Evolutionary conservation across 805 yeast genomes (phyloP).

Genomic region (Metschnikowia cerradonensis): DNA sequence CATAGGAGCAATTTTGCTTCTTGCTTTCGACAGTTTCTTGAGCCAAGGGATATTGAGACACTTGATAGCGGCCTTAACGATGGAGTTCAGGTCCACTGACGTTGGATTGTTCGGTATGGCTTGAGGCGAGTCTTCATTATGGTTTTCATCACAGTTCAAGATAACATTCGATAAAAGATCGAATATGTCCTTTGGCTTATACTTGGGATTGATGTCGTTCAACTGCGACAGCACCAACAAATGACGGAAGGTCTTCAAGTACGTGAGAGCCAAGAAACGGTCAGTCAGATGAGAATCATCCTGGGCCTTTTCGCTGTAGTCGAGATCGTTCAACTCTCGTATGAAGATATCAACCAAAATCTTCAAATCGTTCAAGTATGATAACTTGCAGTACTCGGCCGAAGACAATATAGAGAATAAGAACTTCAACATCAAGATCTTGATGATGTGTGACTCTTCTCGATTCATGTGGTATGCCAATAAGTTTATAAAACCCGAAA

Average conservation of each 20-base stretch:
- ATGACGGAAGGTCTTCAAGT: constrained; percentile 70
- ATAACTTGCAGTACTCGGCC: constrained; percentile 56
- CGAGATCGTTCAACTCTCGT: constrained; percentile 70
- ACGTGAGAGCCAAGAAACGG: constrained; percentile 44
- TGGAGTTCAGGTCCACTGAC: constrained; percentile 7
- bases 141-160: constrained; percentile 19
- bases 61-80: constrained; percentile 30
- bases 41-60: constrained; percentile 36
- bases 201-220: constrained; percentile 42
- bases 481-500: constrained; percentile 69
- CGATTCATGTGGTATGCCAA: constrained; percentile 63
- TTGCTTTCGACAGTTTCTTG: constrained; percentile 11
- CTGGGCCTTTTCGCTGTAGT: constrained; percentile 31
- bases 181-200: constrained; percentile 53
- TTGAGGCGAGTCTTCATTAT: not conserved
- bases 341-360: constrained; percentile 80
- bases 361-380: constrained; percentile 79
- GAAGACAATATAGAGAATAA: constrained; percentile 71
- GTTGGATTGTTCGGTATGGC: not conserved
- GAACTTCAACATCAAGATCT: constrained; percentile 74
- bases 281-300: constrained; percentile 44
- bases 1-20: not conserved
- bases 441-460: constrained; percentile 63
- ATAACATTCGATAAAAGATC: constrained; percentile 49
- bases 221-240: constrained; percentile 64